Conservation (phyloP, 768 basidiomycete species). For the Trametes punicea region DNA sequence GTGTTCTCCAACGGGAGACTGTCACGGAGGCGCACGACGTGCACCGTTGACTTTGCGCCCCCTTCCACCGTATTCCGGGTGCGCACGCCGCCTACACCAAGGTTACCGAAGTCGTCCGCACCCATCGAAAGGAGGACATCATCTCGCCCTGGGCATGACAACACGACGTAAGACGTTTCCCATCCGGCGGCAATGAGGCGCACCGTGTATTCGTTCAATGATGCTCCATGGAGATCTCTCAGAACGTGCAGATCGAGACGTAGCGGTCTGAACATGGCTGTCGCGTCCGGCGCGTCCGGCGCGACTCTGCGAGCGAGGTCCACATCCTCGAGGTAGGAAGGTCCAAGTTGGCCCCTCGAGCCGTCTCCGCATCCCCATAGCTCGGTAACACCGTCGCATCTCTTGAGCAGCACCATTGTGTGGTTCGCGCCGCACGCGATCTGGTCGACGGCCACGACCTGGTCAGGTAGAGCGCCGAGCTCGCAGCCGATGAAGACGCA, state of each 20-base stretch:
- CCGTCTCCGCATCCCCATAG: constrained; percentile 81
- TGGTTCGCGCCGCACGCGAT: constrained; percentile 79
- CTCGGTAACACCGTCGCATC: constrained; percentile 31
- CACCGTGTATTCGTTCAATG: constrained; percentile 40
- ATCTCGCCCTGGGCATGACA: constrained; percentile 39
- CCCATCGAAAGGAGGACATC: constrained; percentile 78
- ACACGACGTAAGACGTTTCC: constrained; percentile 79
- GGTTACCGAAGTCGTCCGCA: constrained; percentile 78
- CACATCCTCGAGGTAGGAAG: constrained; percentile 25
- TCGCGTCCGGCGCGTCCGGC: too few species aligned
- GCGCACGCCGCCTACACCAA: constrained; percentile 49
- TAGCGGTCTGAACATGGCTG: constrained; percentile 47
- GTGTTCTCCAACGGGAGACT: constrained; percentile 2
- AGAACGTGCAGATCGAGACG: constrained; percentile 32
- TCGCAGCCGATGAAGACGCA: constrained; percentile 33
- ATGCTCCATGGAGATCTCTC: constrained; percentile 25
- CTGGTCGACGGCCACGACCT: constrained; percentile 37
- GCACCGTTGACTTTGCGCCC: constrained; percentile 27
- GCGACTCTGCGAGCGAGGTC: not conserved
- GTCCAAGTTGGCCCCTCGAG: constrained; percentile 68
- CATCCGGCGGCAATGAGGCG: constrained; percentile 64
- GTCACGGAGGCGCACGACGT: constrained; percentile 40
- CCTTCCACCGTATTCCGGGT: not conserved
- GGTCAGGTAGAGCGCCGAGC: constrained; percentile 26
- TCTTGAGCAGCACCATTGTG: constrained; percentile 61